Evolutionary conservation across 164 flowering plant genomes (phyloP), one percentile per base, ranked within the genome.

Genomic region (Warburgia ugandensis): DNA sequence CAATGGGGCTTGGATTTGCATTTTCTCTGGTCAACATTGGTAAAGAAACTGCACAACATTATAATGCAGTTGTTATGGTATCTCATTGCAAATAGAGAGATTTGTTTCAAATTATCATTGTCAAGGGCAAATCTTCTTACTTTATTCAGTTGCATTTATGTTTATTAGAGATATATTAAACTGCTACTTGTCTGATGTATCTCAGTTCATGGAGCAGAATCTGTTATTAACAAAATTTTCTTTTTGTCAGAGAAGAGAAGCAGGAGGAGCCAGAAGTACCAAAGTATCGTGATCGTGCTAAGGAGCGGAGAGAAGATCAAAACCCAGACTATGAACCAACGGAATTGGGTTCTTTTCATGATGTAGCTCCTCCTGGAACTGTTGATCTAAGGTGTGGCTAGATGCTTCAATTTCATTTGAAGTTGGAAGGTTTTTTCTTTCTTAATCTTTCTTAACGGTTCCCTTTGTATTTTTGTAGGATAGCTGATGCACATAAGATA

Each of bases 361-460:
- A 96, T 5, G 98, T 92, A 17, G 98, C 98, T 64, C 98, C 98
- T 50, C 98, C 98, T 28, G 96, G 98, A 6, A 54, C 60, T 29
- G 83, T 72, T 28, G 94, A 87, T 59, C 27, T 85, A 16, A 56
- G 78, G 86, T 85, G 45, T 58, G 60, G 26, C 11, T 6, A 1
- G 12, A 9, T 45, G 30, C 17, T 16, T 51, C 32, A 3, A 7
- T 32, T 19, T 50, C 26, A 16, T 36, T 43, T 26, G 45, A 25
- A n/a, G 22, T 28, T 46, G 37, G 19, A 22, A 12, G 2, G 14
- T 44, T 26, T 8, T 28, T 23, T 38, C 4, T 44, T 26, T 29
- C 26, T 6, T 45, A 7, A 9, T 37, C 17, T n/a, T 40, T 0
- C n/a, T 20, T 54, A 45, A 48, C 19, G 32, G 36, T 31, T 14